Evolutionary conservation across 306 rosid genomes (phyloP), one percentile per base, ranked within the genome.

Genomic region (Alnus rubra): DNA sequence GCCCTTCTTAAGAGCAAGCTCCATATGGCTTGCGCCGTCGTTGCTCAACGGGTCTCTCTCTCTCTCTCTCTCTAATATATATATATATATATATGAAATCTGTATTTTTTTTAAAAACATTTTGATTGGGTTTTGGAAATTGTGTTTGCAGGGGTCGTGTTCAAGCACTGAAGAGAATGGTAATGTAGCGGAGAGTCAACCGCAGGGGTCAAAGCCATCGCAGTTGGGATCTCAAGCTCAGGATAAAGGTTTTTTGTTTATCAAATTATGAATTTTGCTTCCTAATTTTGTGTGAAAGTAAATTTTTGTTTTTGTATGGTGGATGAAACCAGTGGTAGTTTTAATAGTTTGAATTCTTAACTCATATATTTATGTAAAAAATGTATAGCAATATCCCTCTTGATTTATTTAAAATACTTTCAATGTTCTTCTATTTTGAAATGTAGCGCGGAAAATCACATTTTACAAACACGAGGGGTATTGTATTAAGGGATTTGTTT

Each of bases 21-120:
- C 69, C 78, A 84, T 72, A 78, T 86, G 65, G 92, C 89, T 72
- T 88, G 92, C 76, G 92, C 92, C 45, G 88, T 89, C 9, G 89
- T 72, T 31, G 92, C 92, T 60, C 82, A 74, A 62, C 85, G 89
- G 77, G 89, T 88, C 64, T 71, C 60, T 55, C 31, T 74, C 11
- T 65, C 33, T 79, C 23, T 33, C 53, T 48, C 10, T 30, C 33
- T n/a, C 35, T 56, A 23, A 23, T 23, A 23, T 42, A 49, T 54
- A 7, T 5, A 2, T 44, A 16, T 39, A 45, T 58, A 18, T 18
- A 49, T 31, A 5, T 31, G 18, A 62, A 10, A 10, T 9, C 31
- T 5, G 4, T 12, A 19, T 44, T 13, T 18, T 5, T 19, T 6
- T 48, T 42, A 42, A 5, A 42, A 39, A 3, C 51, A 53, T 13